phyloP scores from a whole-genome alignment of 257 asterid genomes.

The Euphrasia confusa region DNA sequence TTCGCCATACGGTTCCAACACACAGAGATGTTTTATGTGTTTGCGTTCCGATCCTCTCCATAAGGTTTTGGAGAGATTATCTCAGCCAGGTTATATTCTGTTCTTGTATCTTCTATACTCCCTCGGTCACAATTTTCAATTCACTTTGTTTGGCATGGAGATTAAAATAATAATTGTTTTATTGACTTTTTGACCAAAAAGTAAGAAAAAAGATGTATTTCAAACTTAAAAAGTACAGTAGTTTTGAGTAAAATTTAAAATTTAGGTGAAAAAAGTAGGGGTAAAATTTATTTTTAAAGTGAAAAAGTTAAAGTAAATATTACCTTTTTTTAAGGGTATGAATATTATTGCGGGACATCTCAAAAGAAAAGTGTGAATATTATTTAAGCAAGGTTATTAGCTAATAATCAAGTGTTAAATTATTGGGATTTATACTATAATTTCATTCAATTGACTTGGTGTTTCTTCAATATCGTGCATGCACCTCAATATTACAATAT shows the following conservation, averaged over 20 bases:
- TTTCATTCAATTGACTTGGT: not conserved
- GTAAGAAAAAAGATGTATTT: too few species aligned
- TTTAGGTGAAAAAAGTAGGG: too few species aligned
- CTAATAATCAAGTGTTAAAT: not conserved
- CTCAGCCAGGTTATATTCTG: slow-evolving; percentile 67
- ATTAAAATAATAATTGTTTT: too few species aligned
- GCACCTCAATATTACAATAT: not conserved
- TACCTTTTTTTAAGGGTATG: too few species aligned
- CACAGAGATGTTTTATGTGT: slow-evolving; percentile 88
- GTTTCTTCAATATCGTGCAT: not conserved
- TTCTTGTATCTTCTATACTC: not conserved
- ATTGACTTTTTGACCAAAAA: too few species aligned
- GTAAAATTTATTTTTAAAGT: too few species aligned
- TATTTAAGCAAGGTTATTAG: not conserved
- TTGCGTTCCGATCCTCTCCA: slow-evolving; percentile 78
- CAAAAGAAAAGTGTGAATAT: not conserved
- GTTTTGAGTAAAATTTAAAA: too few species aligned
- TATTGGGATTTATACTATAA: not conserved
- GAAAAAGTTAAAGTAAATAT: too few species aligned
- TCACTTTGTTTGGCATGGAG: too few species aligned
- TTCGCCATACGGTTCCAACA: slow-evolving; percentile 45
- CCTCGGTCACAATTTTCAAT: too few species aligned
- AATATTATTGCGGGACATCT: too few species aligned
- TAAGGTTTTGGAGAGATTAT: slow-evolving; percentile 75
- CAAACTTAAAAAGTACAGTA: too few species aligned